Conservation (phyloP, 441 rosid species). For the Adansonia madagascariensis region DNA sequence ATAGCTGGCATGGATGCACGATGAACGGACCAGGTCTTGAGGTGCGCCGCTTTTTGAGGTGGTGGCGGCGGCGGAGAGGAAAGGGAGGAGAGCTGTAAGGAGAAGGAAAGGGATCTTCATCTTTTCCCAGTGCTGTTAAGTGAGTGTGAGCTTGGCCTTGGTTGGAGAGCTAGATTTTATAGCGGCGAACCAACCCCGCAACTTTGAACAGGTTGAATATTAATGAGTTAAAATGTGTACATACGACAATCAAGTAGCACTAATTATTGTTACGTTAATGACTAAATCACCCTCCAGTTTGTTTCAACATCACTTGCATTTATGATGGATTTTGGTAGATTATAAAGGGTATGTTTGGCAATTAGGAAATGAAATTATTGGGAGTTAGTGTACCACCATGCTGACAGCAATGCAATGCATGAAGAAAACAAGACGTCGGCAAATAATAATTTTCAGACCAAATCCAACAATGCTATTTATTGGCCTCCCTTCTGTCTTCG, state of each 20-base stretch:
- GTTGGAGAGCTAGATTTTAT: neutral
- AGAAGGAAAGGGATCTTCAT: neutral
- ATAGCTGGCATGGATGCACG: conserved; percentile 70
- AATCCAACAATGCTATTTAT: neutral
- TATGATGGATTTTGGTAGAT: neutral
- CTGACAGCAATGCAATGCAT: too few species aligned
- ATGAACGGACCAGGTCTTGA: conserved; percentile 57
- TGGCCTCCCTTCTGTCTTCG: neutral
- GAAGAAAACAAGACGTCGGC: neutral
- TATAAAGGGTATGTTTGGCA: neutral
- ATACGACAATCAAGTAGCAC: too few species aligned
- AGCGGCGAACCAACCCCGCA: neutral
- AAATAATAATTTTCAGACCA: conserved; percentile 3
- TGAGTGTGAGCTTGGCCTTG: neutral
- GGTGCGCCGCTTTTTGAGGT: conserved; percentile 21
- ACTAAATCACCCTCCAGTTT: neutral
- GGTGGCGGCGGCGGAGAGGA: conserved; percentile 35
- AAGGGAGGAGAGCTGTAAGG: conserved; percentile 21
- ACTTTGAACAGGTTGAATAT: too few species aligned
- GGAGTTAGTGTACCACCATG: neutral
- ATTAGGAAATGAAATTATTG: neutral
- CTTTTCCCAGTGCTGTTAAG: neutral
- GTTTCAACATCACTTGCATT: neutral
- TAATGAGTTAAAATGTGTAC: too few species aligned
- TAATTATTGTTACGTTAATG: neutral